Conservation (phyloP, 2,329 filamentous ascomycete genomes). For the Sporothrix protearum region DNA sequence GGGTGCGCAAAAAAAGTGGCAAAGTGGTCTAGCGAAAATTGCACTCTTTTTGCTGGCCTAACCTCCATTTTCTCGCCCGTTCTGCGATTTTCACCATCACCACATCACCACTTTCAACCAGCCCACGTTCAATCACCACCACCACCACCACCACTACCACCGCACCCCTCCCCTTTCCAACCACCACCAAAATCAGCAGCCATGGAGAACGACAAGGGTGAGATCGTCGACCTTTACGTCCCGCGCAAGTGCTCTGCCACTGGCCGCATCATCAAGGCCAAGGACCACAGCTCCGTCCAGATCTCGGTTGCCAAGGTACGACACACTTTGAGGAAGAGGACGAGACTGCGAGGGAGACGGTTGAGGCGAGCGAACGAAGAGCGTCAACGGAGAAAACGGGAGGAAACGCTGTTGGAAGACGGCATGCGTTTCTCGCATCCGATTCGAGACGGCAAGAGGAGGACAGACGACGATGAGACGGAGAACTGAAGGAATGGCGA, state of each 20-base stretch:
- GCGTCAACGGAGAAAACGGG: too few species aligned
- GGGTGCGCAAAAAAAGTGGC: neutral
- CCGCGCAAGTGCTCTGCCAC: slow-evolving; percentile 98
- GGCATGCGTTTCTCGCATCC: neutral
- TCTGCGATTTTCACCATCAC: neutral
- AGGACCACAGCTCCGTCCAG: slow-evolving; percentile 98
- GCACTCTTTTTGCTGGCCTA: neutral
- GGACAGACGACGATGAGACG: neutral
- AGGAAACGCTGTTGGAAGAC: neutral
- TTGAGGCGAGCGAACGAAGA: too few species aligned
- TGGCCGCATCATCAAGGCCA: slow-evolving; percentile 99
- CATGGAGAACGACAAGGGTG: slow-evolving; percentile 92
- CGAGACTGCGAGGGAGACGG: neutral
- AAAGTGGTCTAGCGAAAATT: slow-evolving; percentile 18
- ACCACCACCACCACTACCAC: slow-evolving; percentile 35
- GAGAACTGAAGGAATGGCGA: neutral
- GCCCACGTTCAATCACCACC: slow-evolving; percentile 33
- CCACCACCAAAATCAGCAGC: slow-evolving; percentile 35
- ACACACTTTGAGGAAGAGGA: neutral
- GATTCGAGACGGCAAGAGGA: neutral
- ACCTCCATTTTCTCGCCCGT: neutral
- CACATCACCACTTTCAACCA: slow-evolving; percentile 11
- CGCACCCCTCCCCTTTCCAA: slow-evolving; percentile 19
- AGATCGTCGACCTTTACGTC: slow-evolving; percentile 61
- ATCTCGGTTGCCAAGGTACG: slow-evolving; percentile 80